Evolutionary conservation across 345 rosid species (phyloP).

Genomic region (Gossypium turneri): DNA sequence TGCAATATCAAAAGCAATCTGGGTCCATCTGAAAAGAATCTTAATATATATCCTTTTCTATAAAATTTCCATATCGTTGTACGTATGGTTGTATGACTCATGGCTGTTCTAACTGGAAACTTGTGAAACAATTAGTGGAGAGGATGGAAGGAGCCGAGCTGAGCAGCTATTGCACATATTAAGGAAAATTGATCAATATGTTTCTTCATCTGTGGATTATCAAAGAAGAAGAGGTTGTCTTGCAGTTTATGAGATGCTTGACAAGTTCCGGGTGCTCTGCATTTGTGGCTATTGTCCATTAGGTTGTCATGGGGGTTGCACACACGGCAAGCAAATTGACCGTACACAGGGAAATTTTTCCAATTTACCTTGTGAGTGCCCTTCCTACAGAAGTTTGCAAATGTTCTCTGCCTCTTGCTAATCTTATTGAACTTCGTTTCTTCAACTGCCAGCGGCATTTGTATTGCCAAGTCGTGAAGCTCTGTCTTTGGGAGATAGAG

Average conservation of each 20-base stretch:
- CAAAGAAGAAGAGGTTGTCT: slow-evolving; percentile 92
- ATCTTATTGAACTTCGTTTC: slow-evolving; percentile 14
- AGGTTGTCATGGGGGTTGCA: slow-evolving; percentile 86
- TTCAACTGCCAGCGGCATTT: slow-evolving; percentile 63
- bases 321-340: slow-evolving; percentile 75
- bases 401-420: slow-evolving; percentile 6
- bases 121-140: slow-evolving; percentile 65
- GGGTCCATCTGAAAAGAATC: not conserved
- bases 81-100: not conserved
- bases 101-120: slow-evolving; percentile 20
- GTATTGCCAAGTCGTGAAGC: slow-evolving; percentile 92
- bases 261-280: slow-evolving; percentile 83
- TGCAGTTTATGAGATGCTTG: slow-evolving; percentile 83
- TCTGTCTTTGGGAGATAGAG: slow-evolving; percentile 87
- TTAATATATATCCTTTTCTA: not conserved
- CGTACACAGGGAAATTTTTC: slow-evolving; percentile 66
- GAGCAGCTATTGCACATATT: slow-evolving; percentile 92
- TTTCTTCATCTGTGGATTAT: slow-evolving; percentile 73
- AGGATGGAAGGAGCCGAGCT: slow-evolving; percentile 97
- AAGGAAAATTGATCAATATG: slow-evolving; percentile 80
- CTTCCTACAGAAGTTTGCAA: slow-evolving; percentile 13
- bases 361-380: slow-evolving; percentile 69
- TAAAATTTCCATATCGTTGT: not conserved
- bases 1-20: not conserved
- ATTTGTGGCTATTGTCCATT: slow-evolving; percentile 79